Percentiles rank a stretch among this genome's conserved stretches.
Conservation (phyloP, 495 filamentous ascomycete genomes). For the Neurospora africana region DNA sequence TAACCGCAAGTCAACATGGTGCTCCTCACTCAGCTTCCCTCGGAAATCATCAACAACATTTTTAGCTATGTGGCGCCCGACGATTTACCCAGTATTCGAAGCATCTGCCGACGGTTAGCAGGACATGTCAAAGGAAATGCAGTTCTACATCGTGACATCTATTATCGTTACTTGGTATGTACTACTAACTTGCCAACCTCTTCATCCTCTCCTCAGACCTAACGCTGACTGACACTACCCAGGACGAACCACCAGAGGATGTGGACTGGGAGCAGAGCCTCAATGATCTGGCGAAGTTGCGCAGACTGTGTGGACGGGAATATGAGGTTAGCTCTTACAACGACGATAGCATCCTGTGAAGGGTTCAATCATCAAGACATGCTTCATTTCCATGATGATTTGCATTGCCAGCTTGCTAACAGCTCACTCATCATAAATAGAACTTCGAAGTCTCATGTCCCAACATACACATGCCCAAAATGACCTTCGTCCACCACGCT, state of each 20-base stretch:
- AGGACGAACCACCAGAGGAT: conserved; percentile 32
- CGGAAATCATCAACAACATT: conserved; percentile 50
- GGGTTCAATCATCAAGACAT: neutral
- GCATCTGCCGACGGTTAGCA: conserved; percentile 38
- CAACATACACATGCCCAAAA: neutral
- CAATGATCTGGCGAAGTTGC: conserved; percentile 30
- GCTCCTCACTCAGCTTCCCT: conserved; percentile 33
- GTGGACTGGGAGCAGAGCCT: conserved; percentile 42
- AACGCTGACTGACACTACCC: conserved; percentile 4
- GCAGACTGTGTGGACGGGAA: neutral
- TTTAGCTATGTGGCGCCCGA: conserved; percentile 41
- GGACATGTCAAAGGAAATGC: conserved; percentile 39
- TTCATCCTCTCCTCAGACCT: neutral
- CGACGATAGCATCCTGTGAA: neutral
- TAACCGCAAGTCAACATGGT: conserved; percentile 12
- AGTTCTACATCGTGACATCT: conserved; percentile 42
- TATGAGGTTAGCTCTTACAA: neutral
- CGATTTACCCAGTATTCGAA: conserved; percentile 37
- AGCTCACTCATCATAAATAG: neutral
- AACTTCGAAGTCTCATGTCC: neutral
- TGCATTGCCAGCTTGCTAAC: neutral
- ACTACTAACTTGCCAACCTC: neutral
- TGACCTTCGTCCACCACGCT: conserved; percentile 27
- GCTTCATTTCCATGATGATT: neutral
- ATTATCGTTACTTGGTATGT: conserved; percentile 33